Conservation (phyloP, 1,284 basidiomycete genomes). For the Tetrapyrgos nigripes region DNA sequence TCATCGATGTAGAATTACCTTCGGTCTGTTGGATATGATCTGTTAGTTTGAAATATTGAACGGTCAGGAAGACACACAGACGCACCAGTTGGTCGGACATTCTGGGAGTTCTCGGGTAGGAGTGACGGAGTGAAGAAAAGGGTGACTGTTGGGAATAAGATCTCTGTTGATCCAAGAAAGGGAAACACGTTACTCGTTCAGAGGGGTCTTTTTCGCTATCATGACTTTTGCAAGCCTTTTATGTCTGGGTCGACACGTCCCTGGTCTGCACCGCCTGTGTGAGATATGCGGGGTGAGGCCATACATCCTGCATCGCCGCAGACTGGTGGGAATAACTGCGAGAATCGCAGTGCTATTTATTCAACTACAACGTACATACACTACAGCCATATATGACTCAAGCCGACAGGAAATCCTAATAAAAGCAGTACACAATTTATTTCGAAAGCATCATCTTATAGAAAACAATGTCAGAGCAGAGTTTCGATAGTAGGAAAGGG, state of each 20-base stretch:
- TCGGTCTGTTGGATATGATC: neutral
- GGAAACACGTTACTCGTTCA: no score
- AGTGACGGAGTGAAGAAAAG: neutral
- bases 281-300: no score
- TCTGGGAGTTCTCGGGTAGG: neutral
- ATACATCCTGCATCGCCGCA: no score
- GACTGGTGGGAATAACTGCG: no score
- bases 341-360: conserved; percentile 4
- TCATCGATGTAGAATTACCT: neutral
- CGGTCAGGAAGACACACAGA: neutral
- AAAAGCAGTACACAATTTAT: conserved; percentile 7
- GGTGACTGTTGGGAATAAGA: neutral
- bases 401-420: neutral
- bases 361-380: conserved; percentile 10
- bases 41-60: neutral
- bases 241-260: neutral
- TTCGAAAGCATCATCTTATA: conserved; percentile 26
- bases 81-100: conserved; percentile 13
- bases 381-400: neutral
- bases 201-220: neutral
- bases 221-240: neutral
- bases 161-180: no score
- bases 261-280: no score
- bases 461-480: neutral
- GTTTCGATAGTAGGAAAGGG: neutral